Percentiles rank a stretch among this genome's conserved stretches.
Conservation (phyloP, 2,329 filamentous ascomycete species). For the Tolypocladium album region DNA sequence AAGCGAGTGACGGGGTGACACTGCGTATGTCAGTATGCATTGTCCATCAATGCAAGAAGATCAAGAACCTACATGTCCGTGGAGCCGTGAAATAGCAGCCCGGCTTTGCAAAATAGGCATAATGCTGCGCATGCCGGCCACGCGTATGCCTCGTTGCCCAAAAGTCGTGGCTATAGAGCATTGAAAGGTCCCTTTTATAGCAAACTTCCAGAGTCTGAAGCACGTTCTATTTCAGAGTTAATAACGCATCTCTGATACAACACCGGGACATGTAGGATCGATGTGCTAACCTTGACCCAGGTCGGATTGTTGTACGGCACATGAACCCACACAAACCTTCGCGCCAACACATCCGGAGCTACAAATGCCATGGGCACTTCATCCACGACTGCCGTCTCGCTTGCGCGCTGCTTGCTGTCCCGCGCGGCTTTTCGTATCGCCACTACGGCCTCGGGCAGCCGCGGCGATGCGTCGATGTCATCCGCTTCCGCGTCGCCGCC, state of each 20-base stretch:
- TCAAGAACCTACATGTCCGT: slow-evolving; percentile 16
- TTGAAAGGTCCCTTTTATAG: slow-evolving; percentile 23
- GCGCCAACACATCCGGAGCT: slow-evolving; percentile 20
- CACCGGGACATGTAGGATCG: neutral
- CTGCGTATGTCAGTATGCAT: slow-evolving; percentile 4
- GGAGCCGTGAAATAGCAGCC: slow-evolving; percentile 34
- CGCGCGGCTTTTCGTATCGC: slow-evolving; percentile 15
- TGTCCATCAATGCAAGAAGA: neutral
- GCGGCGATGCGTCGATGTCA: slow-evolving; percentile 17
- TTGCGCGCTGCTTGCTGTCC: slow-evolving; percentile 7
- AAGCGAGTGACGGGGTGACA: slow-evolving; percentile 24
- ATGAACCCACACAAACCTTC: slow-evolving; percentile 49
- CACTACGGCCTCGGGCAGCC: slow-evolving; percentile 21
- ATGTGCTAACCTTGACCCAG: slow-evolving; percentile 39
- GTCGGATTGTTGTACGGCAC: slow-evolving; percentile 45
- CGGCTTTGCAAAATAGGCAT: slow-evolving; percentile 37
- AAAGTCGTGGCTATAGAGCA: slow-evolving; percentile 34
- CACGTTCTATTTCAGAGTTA: slow-evolving; percentile 22
- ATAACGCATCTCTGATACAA: neutral
- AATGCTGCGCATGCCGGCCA: slow-evolving; percentile 36
- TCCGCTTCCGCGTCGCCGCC: slow-evolving; percentile 13
- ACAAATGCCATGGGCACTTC: slow-evolving; percentile 18
- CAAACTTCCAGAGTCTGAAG: slow-evolving; percentile 30
- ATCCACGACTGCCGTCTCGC: slow-evolving; percentile 18
- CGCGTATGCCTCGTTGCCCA: slow-evolving; percentile 37